Evolutionary conservation across 306 rosid species (phyloP), one percentile per base, ranked within the genome.

Genomic region (Crataegus laevigata): DNA sequence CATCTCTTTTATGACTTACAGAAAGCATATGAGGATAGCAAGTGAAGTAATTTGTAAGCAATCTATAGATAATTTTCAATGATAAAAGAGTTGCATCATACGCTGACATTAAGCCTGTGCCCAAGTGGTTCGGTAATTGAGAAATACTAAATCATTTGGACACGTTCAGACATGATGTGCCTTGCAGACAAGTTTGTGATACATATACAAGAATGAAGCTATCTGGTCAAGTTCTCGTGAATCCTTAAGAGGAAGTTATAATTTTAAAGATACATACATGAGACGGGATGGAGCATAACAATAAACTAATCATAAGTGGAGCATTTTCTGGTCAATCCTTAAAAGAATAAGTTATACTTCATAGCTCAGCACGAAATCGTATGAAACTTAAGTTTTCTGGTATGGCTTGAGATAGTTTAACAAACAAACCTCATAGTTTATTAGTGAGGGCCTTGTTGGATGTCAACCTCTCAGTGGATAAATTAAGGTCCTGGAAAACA

Each of bases 391-490:
- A 14, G 66, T 61, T 61, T 28, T 61, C 66, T 28, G 5, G 66
- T 28, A 61, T 22, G 25, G 15, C n/a, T 62, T 29, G 40, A 62
- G 67, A 62, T 17, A 7, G 32, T 7, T 22, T 22, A 36, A 8
- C 42, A 36, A 36, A 36, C 42, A 8, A 36, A 36, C 42, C 42
- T 36, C n/a, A 94, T 69, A 94, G 82, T 85, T 94, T 94, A 87
- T 94, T 94, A 28, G 98, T 94, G 87, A 94, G 91, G 60, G 96
- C 97, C 85, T 91, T 94, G 82, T 94, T 91, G 75, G 98, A 84
- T 47, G 91, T 86, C 86, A 94, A 79, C 75, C 96, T 85, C 84
- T 91, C 98, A 21, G 79, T 81, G 69, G 98, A 94, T 79, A 94
- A 89, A 90, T 91, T 94, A 82, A 94, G 98, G 77, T 94, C 98